phyloP scores from a whole-genome alignment of 2,329 filamentous ascomycete species.

The Arthrobotrys iridis region DNA sequence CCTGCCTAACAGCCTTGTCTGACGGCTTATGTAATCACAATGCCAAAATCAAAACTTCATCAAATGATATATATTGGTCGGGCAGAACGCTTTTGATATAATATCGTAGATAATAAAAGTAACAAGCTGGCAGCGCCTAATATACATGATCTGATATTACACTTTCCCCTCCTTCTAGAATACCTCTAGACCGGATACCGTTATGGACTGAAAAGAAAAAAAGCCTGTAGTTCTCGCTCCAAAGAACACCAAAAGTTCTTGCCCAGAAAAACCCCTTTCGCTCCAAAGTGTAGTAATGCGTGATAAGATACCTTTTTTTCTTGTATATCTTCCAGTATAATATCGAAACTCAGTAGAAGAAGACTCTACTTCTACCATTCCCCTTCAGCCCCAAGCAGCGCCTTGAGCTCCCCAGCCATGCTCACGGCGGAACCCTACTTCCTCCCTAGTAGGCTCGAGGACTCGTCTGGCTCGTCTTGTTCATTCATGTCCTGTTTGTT shows the following conservation, averaged over 20 bases:
- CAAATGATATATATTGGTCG: neutral
- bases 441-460: slow-evolving; percentile 41
- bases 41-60: neutral
- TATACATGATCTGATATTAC: slow-evolving; percentile 20
- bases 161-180: neutral
- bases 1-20: too few species aligned
- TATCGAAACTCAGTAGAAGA: too few species aligned
- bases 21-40: too few species aligned
- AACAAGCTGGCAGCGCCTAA: neutral
- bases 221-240: neutral
- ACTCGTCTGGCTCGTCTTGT: slow-evolving; percentile 33
- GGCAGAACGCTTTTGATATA: neutral
- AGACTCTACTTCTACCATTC: slow-evolving; percentile 3
- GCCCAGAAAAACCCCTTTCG: neutral
- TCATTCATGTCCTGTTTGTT: neutral
- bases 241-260: slow-evolving; percentile 16
- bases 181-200: neutral
- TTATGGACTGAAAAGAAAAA: neutral
- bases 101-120: neutral
- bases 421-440: slow-evolving; percentile 45
- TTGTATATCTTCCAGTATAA: too few species aligned
- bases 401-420: neutral
- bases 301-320: neutral
- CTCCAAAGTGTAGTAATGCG: too few species aligned
- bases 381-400: neutral